Evolutionary conservation across 2,329 filamentous ascomycete species (phyloP).

Genomic region (Calonectria ilicicola): DNA sequence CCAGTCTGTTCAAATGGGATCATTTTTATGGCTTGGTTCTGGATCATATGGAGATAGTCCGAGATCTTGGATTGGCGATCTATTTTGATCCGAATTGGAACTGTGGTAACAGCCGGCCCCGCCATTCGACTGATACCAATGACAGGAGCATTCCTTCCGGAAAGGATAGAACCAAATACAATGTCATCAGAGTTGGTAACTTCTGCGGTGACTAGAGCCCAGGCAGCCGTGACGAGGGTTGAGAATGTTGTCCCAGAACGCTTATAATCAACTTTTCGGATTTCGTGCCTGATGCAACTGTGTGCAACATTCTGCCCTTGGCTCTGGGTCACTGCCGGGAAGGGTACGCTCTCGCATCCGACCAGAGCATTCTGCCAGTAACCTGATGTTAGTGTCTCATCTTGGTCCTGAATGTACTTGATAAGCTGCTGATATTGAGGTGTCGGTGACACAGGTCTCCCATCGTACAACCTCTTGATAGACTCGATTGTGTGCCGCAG

Average conservation of each 20-base stretch:
- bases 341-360: slow-evolving; percentile 2
- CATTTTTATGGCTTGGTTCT: slow-evolving; percentile 23
- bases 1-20: slow-evolving; percentile 26
- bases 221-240: slow-evolving; percentile 40
- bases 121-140: not conserved
- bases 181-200: slow-evolving; percentile 23
- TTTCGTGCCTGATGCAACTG: not conserved
- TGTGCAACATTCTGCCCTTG: not conserved
- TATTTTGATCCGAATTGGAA: not conserved
- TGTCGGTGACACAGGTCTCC: not conserved
- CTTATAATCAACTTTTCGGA: not conserved
- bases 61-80: not conserved
- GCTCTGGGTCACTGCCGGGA: slow-evolving; percentile 8
- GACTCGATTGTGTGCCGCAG: slow-evolving; percentile 27
- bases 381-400: not conserved
- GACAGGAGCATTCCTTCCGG: not conserved
- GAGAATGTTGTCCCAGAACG: slow-evolving; percentile 7
- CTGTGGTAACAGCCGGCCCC: not conserved
- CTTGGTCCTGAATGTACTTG: not conserved
- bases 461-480: slow-evolving; percentile 20
- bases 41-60: slow-evolving; percentile 52
- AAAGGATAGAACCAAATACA: not conserved
- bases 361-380: slow-evolving; percentile 16
- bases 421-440: slow-evolving; percentile 14
- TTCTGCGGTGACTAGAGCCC: slow-evolving; percentile 37